A percentile compares a stretch with the other conserved stretches of the same genome.
Evolutionary conservation across 2,329 filamentous ascomycete species (phyloP).

Genomic region (Cordyceps javanica): DNA sequence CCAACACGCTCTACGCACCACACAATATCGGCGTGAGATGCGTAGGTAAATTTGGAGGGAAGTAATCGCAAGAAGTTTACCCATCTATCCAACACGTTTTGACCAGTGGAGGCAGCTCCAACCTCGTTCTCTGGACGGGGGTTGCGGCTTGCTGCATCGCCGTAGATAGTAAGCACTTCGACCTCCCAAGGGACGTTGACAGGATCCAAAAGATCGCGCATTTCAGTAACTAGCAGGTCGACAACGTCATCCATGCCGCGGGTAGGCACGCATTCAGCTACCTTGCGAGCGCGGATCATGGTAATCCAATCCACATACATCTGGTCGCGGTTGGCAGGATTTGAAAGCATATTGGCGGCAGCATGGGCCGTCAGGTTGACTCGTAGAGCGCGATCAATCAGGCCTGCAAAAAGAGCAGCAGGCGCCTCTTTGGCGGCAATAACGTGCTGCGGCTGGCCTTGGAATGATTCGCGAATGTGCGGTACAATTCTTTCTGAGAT

Average conservation of each 20-base stretch:
- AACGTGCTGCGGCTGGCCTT: constrained; percentile 78
- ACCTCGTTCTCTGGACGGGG: constrained; percentile 29
- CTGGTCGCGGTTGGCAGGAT: constrained; percentile 81
- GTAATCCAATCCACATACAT: constrained; percentile 93
- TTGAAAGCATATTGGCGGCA: constrained; percentile 85
- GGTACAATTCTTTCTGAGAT: constrained; percentile 76
- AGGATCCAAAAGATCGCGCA: constrained; percentile 65
- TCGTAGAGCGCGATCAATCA: constrained; percentile 79
- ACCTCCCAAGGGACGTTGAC: constrained; percentile 59
- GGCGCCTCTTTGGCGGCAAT: constrained; percentile 81
- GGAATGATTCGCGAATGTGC: constrained; percentile 81
- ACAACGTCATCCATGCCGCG: constrained; percentile 62
- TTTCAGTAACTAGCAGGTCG: constrained; percentile 56
- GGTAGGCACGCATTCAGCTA: constrained; percentile 57
- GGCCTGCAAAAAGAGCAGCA: constrained; percentile 78
- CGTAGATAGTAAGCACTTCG: constrained; percentile 55
- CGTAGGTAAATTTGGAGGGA: constrained; percentile 66
- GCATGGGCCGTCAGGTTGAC: constrained; percentile 94
- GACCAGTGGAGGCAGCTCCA: constrained; percentile 32
- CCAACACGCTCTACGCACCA: constrained; percentile 71
- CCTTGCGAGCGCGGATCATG: constrained; percentile 55
- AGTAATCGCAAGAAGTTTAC: constrained; percentile 65
- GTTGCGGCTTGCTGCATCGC: constrained; percentile 46
- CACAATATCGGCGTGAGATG: constrained; percentile 65
- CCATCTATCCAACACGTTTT: constrained; percentile 74